Evolutionary conservation across 257 asterid species (phyloP).

Genomic region (Nyctanthes arbortristis): DNA sequence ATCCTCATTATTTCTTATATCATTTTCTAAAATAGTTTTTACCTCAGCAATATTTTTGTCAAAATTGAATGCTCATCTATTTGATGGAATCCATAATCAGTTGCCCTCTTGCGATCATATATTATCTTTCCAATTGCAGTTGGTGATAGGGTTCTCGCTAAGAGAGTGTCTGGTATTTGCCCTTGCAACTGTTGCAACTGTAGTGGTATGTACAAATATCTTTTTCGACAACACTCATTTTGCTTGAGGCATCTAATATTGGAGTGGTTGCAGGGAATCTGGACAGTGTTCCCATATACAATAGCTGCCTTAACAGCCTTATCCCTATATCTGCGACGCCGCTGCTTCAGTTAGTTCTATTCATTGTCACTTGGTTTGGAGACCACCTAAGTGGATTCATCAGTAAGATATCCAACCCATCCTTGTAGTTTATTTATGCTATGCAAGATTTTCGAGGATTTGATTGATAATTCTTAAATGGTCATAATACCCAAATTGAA

Average conservation of each 20-base stretch:
- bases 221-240: conserved; percentile 3
- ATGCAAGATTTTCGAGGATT: neutral
- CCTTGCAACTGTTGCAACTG: conserved; percentile 80
- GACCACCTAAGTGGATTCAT: neutral
- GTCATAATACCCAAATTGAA: neutral
- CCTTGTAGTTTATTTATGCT: neutral
- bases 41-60: neutral
- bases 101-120: conserved; percentile 15
- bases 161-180: conserved; percentile 81
- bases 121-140: conserved; percentile 35
- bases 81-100: conserved; percentile 13
- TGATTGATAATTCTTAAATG: conserved; percentile 22
- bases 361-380: conserved; percentile 3
- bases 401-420: conserved; percentile 3
- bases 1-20: neutral
- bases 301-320: conserved; percentile 67
- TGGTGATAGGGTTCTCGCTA: conserved; percentile 72
- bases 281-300: conserved; percentile 81
- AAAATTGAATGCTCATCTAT: conserved; percentile 8
- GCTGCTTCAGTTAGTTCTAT: conserved; percentile 41
- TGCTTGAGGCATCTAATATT: conserved; percentile 13
- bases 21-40: neutral
- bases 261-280: conserved; percentile 58
- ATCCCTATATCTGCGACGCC: conserved; percentile 55
- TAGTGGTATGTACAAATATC: conserved; percentile 52